A percentile compares a stretch with the other conserved stretches of the same genome.
These are phyloP conservation scores for Triangularia verruculosa DNA, from an alignment of 2,329 filamentous ascomycete species.

Conservation along the genomic window DNA sequence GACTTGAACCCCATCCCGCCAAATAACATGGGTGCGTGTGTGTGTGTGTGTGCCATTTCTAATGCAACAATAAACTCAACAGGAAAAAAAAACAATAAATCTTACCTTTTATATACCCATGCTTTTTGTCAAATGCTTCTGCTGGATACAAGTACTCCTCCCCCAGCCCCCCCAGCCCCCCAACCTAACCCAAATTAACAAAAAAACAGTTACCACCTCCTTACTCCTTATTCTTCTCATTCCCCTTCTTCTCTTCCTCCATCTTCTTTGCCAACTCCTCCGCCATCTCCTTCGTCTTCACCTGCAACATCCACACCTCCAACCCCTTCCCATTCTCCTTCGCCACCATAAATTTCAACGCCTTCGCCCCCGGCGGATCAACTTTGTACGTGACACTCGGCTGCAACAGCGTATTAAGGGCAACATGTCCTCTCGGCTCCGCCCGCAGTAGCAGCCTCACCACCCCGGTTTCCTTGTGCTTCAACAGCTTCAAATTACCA, in stretches of 20 bases:
- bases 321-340: conserved; percentile 57
- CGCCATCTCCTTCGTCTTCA: conserved; percentile 62
- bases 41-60: background rate
- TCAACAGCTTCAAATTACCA: conserved; percentile 69
- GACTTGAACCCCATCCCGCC: background rate
- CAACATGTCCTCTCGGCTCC: conserved; percentile 71
- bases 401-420: conserved; percentile 67
- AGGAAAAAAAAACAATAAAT: background rate
- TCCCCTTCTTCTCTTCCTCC: conserved; percentile 54
- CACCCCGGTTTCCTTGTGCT: conserved; percentile 65
- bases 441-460: conserved; percentile 68
- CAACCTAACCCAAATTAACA: background rate
- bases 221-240: conserved; percentile 45
- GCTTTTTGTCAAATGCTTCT: background rate
- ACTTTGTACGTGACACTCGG: conserved; percentile 61
- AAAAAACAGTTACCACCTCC: background rate
- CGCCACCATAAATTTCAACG: conserved; percentile 56
- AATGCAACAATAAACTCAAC: background rate
- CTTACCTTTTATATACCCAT: conserved; percentile 24
- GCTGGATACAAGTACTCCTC: background rate
- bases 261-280: conserved; percentile 49
- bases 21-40: no score
- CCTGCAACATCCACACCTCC: conserved; percentile 69
- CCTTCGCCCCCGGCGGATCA: conserved; percentile 49
- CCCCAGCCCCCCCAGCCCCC: background rate